These are phyloP conservation scores for Aspergillus sp. DNA, from an alignment of 2,329 filamentous ascomycete species.

Conservation along the genomic window DNA sequence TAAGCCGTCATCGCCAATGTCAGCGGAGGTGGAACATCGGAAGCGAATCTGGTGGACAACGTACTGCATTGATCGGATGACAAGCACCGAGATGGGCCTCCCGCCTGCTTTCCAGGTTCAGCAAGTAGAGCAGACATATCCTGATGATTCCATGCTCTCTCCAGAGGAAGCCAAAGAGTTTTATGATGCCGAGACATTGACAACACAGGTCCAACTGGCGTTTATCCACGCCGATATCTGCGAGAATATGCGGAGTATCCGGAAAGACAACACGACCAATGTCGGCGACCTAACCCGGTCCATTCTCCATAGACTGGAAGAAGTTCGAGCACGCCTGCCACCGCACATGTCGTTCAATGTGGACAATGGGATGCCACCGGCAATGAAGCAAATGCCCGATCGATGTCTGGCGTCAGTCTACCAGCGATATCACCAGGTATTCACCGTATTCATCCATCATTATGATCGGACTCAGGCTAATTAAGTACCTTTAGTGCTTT, in stretches of 20 bases:
- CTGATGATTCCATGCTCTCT: not conserved
- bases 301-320: not conserved
- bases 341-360: not conserved
- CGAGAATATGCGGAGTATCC: not conserved
- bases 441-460: accelerated
- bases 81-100: conserved; percentile 13
- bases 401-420: conserved; percentile 12
- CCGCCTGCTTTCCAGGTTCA: not conserved
- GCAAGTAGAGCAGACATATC: not conserved
- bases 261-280: not conserved
- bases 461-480: too few species aligned
- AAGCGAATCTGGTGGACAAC: conserved; percentile 25
- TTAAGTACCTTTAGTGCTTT: not conserved
- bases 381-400: conserved; percentile 4
- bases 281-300: not conserved
- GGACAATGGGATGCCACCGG: not conserved
- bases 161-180: not conserved
- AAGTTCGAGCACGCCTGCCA: not conserved
- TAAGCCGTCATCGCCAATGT: not conserved
- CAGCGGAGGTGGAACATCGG: conserved; percentile 16
- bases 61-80: conserved; percentile 16
- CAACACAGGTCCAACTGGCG: not conserved
- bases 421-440: conserved; percentile 16
- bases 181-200: not conserved
- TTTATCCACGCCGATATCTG: conserved; percentile 1